These are phyloP conservation scores for Trichosporon sp. DNA, from an alignment of 1,284 basidiomycete species.

Conservation along the genomic window DNA sequence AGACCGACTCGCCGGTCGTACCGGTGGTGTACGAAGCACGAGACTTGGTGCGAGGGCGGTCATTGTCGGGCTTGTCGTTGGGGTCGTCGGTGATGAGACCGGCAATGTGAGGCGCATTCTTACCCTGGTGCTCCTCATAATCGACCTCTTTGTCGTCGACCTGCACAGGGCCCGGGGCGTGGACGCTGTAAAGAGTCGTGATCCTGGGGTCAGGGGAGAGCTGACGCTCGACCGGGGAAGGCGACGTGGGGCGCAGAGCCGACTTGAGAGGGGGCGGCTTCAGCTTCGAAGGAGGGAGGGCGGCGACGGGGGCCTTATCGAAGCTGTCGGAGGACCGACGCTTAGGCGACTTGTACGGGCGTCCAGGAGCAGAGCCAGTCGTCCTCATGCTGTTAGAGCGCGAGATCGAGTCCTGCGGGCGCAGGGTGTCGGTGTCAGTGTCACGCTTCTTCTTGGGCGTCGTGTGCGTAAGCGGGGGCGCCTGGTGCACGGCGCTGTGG, in stretches of 20 bases:
- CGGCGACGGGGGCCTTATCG: conserved; percentile 16
- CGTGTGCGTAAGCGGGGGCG: background rate
- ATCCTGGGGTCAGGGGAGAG: conserved; percentile 7
- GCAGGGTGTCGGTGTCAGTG: conserved; percentile 15
- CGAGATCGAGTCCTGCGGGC: conserved; percentile 27
- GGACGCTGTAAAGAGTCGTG: conserved; percentile 36
- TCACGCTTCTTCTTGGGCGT: conserved; percentile 3
- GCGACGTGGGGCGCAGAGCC: conserved; percentile 42
- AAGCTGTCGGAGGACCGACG: conserved; percentile 9
- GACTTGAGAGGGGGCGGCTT: conserved; percentile 47
- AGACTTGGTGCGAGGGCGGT: background rate
- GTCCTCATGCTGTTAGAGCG: conserved; percentile 20
- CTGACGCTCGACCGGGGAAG: conserved; percentile 17
- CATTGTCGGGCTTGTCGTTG: conserved; percentile 4
- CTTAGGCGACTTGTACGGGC: background rate
- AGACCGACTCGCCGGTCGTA: conserved; percentile 38
- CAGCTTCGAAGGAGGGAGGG: conserved; percentile 40
- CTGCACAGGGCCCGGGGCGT: conserved; percentile 42
- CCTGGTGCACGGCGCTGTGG: background rate
- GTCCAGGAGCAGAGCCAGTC: background rate
- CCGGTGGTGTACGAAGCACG: conserved; percentile 21
- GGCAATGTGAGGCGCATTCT: background rate
- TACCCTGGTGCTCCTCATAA: background rate
- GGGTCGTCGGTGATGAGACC: conserved; percentile 10
- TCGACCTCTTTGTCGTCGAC: conserved; percentile 12